Conservation (phyloP, 1,284 basidiomycete genomes). For the Sphagnurus paluster region DNA sequence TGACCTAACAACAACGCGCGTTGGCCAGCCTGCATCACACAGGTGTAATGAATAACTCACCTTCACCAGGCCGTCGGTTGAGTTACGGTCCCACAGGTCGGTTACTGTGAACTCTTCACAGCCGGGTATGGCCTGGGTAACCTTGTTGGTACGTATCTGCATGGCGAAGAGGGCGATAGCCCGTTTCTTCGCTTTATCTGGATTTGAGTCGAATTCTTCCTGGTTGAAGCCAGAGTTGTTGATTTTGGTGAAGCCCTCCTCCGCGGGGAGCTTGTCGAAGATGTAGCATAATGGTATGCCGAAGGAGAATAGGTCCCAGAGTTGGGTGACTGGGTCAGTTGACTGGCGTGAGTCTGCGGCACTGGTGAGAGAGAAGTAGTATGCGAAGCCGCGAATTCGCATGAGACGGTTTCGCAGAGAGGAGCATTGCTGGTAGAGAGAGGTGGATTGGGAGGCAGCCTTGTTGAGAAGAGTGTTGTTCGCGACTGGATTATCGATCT, state of each 20-base stretch:
- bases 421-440: constrained; percentile 87
- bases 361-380: constrained; percentile 65
- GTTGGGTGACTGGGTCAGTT: constrained; percentile 86
- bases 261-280: constrained; percentile 85
- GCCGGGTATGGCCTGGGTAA: constrained; percentile 48
- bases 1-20: constrained; percentile 53
- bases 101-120: constrained; percentile 83
- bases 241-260: constrained; percentile 56
- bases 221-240: constrained; percentile 68
- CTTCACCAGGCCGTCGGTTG: constrained; percentile 95
- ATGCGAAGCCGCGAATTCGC: constrained; percentile 69
- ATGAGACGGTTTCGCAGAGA: constrained; percentile 71
- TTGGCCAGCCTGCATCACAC: neutral
- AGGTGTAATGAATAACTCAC: constrained; percentile 48
- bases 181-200: constrained; percentile 77
- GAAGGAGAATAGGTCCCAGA: constrained; percentile 92
- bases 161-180: constrained; percentile 80
- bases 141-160: constrained; percentile 58
- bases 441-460: constrained; percentile 76
- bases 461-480: constrained; percentile 86
- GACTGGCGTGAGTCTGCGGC: constrained; percentile 65
- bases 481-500: constrained; percentile 72
- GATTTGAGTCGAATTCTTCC: constrained; percentile 63
- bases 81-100: constrained; percentile 86
- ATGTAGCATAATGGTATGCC: constrained; percentile 95